Evolutionary conservation across 2,329 filamentous ascomycete species (phyloP).

Genomic region (Alternaria gansuensis): DNA sequence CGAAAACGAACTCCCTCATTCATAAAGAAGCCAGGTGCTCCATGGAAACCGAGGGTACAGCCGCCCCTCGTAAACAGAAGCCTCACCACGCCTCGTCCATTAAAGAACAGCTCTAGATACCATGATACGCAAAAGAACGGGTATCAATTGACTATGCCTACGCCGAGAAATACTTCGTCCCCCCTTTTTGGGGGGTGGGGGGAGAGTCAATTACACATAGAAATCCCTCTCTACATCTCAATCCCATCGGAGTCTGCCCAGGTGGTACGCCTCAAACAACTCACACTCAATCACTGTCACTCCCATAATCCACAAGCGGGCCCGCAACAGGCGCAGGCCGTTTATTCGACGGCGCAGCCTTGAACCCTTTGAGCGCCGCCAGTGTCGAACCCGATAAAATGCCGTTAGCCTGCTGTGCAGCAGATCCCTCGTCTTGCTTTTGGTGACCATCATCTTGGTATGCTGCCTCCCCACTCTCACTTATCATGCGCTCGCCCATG

Average conservation of each 20-base stretch:
- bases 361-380: constrained; percentile 73
- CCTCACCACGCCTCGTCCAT: too few species aligned
- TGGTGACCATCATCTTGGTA: constrained; percentile 20
- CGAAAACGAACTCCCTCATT: neutral
- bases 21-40: neutral
- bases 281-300: constrained; percentile 68
- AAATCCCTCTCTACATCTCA: neutral
- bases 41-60: neutral
- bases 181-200: neutral
- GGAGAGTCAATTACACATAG: neutral
- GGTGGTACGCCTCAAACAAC: neutral
- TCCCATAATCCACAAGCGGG: constrained; percentile 87
- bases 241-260: too few species aligned
- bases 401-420: constrained; percentile 56
- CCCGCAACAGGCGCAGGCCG: constrained; percentile 66
- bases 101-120: too few species aligned
- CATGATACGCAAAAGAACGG: neutral
- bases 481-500: constrained; percentile 61
- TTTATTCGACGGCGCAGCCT: constrained; percentile 58
- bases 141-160: constrained; percentile 12
- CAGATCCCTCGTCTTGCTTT: constrained; percentile 24
- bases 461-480: constrained; percentile 58
- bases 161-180: constrained; percentile 6
- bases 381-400: constrained; percentile 86
- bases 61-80: too few species aligned